Conservation (phyloP, 2,329 filamentous ascomycete genomes). For the Arachnomyces sp. region DNA sequence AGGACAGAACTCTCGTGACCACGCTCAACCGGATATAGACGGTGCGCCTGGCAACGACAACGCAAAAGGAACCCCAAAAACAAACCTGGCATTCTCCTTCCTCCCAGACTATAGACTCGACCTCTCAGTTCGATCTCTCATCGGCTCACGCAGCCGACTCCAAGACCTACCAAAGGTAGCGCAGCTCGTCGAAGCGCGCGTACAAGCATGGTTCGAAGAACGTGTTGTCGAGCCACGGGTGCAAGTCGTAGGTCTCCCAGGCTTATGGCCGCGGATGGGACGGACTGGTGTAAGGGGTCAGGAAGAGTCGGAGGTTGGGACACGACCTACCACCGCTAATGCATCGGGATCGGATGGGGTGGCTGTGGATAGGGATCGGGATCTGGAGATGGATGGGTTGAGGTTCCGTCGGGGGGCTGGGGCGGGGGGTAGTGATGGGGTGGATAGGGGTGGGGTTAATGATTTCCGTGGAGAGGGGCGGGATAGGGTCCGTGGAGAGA, state of each 20-base stretch:
- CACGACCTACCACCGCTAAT: slow-evolving; percentile 22
- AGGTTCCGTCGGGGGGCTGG: slow-evolving; percentile 7
- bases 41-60: slow-evolving; percentile 10
- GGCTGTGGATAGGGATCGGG: background rate
- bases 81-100: slow-evolving; percentile 91
- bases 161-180: slow-evolving; percentile 61
- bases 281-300: slow-evolving; percentile 37
- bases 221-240: slow-evolving; percentile 58
- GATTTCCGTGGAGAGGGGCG: slow-evolving; percentile 25
- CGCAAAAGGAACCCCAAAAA: slow-evolving; percentile 53
- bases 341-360: slow-evolving; percentile 24
- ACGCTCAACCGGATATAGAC: slow-evolving; percentile 17
- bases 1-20: background rate
- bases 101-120: slow-evolving; percentile 56
- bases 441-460: slow-evolving; percentile 18
- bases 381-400: slow-evolving; percentile 10
- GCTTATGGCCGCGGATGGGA: slow-evolving; percentile 53
- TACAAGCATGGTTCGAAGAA: slow-evolving; percentile 61
- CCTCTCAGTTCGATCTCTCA: slow-evolving; percentile 55
- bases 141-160: slow-evolving; percentile 53
- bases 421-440: slow-evolving; percentile 18
- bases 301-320: slow-evolving; percentile 24
- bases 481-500: slow-evolving; percentile 21
- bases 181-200: slow-evolving; percentile 54
- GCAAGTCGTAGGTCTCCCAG: slow-evolving; percentile 55